Percentiles rank a stretch among this genome's conserved stretches.
phyloP scores from a whole-genome alignment of 2,329 filamentous ascomycete genomes.

The Colletotrichum agaves region DNA sequence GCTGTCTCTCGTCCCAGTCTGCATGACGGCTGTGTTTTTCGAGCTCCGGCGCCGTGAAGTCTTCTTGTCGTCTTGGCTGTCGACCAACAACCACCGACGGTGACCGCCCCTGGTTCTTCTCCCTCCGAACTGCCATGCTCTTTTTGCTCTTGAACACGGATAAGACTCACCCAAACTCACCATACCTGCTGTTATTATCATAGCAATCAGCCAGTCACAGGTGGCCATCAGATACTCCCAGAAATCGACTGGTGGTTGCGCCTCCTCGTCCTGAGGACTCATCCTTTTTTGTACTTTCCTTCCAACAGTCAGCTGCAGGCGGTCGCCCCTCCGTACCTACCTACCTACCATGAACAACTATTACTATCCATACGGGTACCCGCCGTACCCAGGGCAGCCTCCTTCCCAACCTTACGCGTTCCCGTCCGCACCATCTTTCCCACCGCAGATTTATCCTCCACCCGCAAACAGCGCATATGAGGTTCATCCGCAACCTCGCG shows the following conservation, averaged over 20 bases:
- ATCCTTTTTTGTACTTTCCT: background rate
- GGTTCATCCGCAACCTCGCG: constrained; percentile 7
- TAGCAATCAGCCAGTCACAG: constrained; percentile 13
- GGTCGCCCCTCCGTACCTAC: constrained; percentile 4
- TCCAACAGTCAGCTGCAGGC: background rate
- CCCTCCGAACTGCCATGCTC: constrained; percentile 29
- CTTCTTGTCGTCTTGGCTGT: constrained; percentile 21
- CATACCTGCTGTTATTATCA: constrained; percentile 5
- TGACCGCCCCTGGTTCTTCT: constrained; percentile 16
- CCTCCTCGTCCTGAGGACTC: background rate
- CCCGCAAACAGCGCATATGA: constrained; percentile 15
- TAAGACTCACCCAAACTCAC: background rate
- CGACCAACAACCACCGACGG: constrained; percentile 14
- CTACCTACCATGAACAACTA: constrained; percentile 49
- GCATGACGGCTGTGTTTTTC: constrained; percentile 31
- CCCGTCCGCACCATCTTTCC: constrained; percentile 22
- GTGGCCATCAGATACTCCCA: background rate
- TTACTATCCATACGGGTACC: constrained; percentile 51
- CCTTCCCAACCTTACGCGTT: constrained; percentile 31
- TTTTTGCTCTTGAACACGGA: constrained; percentile 14
- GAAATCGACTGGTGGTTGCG: constrained; percentile 3
- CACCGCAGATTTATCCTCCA: constrained; percentile 16
- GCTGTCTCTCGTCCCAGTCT: background rate
- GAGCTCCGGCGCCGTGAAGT: constrained; percentile 31
- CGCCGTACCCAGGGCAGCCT: constrained; percentile 45